Evolutionary conservation across 495 filamentous ascomycete species (phyloP), one percentile per base, ranked within the genome.

Genomic region (Annulohypoxylon nitens): DNA sequence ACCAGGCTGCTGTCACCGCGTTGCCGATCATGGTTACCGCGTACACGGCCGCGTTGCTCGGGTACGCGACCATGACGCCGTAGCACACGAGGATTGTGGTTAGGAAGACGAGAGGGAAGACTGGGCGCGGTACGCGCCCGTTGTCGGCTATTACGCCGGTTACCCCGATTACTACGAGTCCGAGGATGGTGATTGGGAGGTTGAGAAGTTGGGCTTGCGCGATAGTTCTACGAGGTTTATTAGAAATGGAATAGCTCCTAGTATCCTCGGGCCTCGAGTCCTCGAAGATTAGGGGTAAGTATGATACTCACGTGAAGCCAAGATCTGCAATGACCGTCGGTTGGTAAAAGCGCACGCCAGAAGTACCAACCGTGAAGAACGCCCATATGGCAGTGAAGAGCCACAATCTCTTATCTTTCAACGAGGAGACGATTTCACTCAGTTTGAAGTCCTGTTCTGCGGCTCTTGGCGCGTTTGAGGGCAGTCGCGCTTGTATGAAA

Each of bases 301-400:
- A 23, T n/a, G 39, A 11, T 3, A 76, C 78, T 64, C 64, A 79
- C 79, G 82, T 79, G 50, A 83, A 83, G 0, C 82, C 82, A 2
- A 84, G 77, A 57, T 83, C 76, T 2, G 81, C 79, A 67, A 84
- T 84, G 14, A 84, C 81, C 0, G 81, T 84, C 0, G 81, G 77
- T 37, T 83, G 82, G 30, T 83, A 83, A 65, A 84, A 84, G 30
- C 74, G 79, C 5, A 84, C 79, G 3, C 82, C 82, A n/a, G 76
- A 80, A 14, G 81, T 82, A 10, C 82, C 81, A 18, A 83, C 79
- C 2, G 81, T 83, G 61, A 81, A 83, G 45, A 80, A 77, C 0
- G 80, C 80, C 81, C 81, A 83, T 36, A 82, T 82, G 0, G 74
- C 59, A 2, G 78, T 83, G 41, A 83, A 79, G n/a, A 79, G 76